Base-by-base conservation (phyloP, 176 grass and related monocot species). In the Triticum timopheevii region DNA sequence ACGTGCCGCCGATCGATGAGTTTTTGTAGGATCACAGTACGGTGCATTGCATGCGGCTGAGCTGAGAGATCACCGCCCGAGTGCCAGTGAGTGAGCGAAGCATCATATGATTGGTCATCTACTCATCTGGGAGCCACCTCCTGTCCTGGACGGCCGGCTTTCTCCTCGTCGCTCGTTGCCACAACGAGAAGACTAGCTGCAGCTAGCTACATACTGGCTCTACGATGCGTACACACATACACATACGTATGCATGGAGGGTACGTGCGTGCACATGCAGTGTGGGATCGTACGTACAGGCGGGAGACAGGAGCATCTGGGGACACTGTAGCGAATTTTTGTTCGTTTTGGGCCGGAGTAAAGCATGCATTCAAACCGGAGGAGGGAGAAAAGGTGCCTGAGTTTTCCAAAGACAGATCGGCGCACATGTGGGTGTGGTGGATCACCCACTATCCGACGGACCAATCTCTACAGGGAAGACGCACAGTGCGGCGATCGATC, bases 401-500 rank as follows among this genome's bases (percentile, higher is more conserved):
- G 63, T 44, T 63, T 74, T 16, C 65, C 80, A 45, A 13, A 17
- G 76, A 67, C 80, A 72, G 23, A 25, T 40, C 47, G 10, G 27
- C 6, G 80, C 85, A 75, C 84, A 84, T 47, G 85, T 70, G 33
- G 42, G 44, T 74, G 13, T 19, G 50, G 50, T 7, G 5, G 16
- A 54, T 20, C 52, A 20, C 17, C 49, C 50, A 54, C 50, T 54
- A 54, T 2, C 50, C 6, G 50, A 0, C 45, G 3, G 45, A 0
- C 50, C 76, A 8, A 34, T 66, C 84, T 87, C 76, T 73, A 88
- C 81, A 81, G 69, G 5, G 28, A 39, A 30, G 16, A 0, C 49
- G 44, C 30, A 77, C 89, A 91, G 85, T 77, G 81, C 69, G 22
- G 35, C 17, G 50, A 54, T 54, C 6, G 50, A 52, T 76, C 73